Evolutionary conservation across 306 rosid species (phyloP).

Genomic region (Vicia villosa): DNA sequence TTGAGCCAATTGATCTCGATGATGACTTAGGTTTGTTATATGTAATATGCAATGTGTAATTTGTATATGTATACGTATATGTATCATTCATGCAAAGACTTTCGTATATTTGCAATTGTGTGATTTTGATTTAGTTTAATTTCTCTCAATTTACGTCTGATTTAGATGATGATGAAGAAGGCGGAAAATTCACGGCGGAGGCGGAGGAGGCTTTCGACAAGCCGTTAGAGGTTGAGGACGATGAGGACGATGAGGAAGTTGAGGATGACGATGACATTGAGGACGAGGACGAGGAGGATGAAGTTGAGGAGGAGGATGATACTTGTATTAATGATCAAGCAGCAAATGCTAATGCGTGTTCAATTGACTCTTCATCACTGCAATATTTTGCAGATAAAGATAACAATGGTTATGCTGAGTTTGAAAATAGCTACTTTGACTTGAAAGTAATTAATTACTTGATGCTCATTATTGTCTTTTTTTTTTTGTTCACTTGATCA

Average conservation of each 20-base stretch:
- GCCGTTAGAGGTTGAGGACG: slow-evolving; percentile 30
- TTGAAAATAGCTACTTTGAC: slow-evolving; percentile 34
- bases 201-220: slow-evolving; percentile 24
- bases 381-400: slow-evolving; percentile 42
- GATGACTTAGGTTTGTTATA: slow-evolving; percentile 40
- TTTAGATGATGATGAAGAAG: slow-evolving; percentile 36
- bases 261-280: background rate
- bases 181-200: slow-evolving; percentile 14
- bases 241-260: slow-evolving; percentile 17
- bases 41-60: no score
- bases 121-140: slow-evolving; percentile 8
- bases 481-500: background rate
- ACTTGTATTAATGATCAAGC: slow-evolving; percentile 8
- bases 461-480: background rate
- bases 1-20: slow-evolving; percentile 51
- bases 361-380: background rate
- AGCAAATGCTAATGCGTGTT: slow-evolving; percentile 4
- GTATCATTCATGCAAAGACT: slow-evolving; percentile 24
- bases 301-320: background rate
- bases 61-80: background rate
- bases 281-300: background rate
- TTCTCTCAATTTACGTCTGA: slow-evolving; percentile 26
- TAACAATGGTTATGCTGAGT: slow-evolving; percentile 27
- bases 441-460: slow-evolving; percentile 51
- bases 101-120: background rate